Evolutionary conservation across 1,284 basidiomycete genomes (phyloP).

Genomic region (Coniophora puteana): DNA sequence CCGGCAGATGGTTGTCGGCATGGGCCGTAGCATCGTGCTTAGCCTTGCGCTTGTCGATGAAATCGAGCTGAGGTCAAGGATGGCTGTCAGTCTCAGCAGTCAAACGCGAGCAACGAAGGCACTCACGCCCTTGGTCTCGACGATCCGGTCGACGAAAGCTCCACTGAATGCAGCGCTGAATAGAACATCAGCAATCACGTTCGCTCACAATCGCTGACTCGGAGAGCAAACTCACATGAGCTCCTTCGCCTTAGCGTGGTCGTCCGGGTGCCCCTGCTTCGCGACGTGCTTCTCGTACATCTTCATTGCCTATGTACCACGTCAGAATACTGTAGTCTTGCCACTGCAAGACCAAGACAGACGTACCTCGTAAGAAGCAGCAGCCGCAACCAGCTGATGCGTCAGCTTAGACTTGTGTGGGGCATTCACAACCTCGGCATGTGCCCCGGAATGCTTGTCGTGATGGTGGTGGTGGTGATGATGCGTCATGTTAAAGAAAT

Average conservation of each 20-base stretch:
- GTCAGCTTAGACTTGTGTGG: slow-evolving; percentile 56
- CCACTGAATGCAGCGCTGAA: slow-evolving; percentile 42
- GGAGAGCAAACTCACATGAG: slow-evolving; percentile 17
- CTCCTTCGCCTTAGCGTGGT: slow-evolving; percentile 43
- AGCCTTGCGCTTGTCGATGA: too few species aligned
- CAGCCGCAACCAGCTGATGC: slow-evolving; percentile 64
- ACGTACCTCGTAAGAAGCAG: slow-evolving; percentile 50
- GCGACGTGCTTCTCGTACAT: slow-evolving; percentile 48
- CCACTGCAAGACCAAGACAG: not conserved
- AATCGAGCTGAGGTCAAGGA: too few species aligned
- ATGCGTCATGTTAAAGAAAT: too few species aligned
- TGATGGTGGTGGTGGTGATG: too few species aligned
- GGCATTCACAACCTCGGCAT: too few species aligned
- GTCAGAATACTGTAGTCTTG: not conserved
- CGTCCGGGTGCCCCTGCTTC: slow-evolving; percentile 39
- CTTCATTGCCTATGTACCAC: slow-evolving; percentile 40
- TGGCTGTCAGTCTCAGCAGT: too few species aligned
- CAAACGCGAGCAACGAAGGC: too few species aligned
- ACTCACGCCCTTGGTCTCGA: slow-evolving; percentile 47
- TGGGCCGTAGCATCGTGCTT: too few species aligned
- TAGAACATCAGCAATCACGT: not conserved
- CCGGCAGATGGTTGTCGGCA: too few species aligned
- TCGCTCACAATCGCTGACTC: not conserved
- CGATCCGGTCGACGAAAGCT: slow-evolving; percentile 39
- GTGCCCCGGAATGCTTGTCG: too few species aligned